Evolutionary conservation across 306 rosid species (phyloP), one percentile per base, ranked within the genome.

Genomic region (Adenanthera pavonina): DNA sequence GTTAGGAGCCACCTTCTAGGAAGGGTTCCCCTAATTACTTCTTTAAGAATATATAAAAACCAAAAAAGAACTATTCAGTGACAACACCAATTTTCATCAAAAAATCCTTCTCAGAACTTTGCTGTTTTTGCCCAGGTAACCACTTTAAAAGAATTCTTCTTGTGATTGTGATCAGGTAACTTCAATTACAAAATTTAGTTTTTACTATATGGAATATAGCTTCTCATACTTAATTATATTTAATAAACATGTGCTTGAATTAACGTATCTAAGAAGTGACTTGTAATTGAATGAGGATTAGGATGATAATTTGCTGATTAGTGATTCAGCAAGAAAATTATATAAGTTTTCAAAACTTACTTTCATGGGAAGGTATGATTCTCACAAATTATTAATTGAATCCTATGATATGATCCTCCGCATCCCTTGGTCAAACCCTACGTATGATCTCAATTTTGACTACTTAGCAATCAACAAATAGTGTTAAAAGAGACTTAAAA

Each of bases 401-500:
- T 67, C 34, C 12, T 20, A 25, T 12, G 8, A 69, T 44, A 20
- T 48, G n/a, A 71, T 71, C 59, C 43, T 30, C 25, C 7, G 7
- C 14, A 71, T 48, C 44, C 75, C 44, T 8, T 30, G 59, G 74
- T 36, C 19, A 14, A 14, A 71, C 36, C 60, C 75, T 30, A 47
- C 13, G 59, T 71, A 71, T 15, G 25, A 48, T 71, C 43, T 33
- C 47, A 14, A 43, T 14, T 59, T 69, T 59, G 78, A 41, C 60
- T 60, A 46, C 3, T 19, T 19, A 34, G 46, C 47, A 62, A 20
- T 38, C 7, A 46, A 53, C 64, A 64, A 77, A 83, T 51, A 43
- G 17, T 54, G 44, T 44, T 69, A 11, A 62, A 72, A 57, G 74
- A 52, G 64, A 69, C 34, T 46, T 33, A 54, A 64, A 72, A 38